phyloP scores from a whole-genome alignment of 2,329 filamentous ascomycete species.

The Colletotrichum gigasporum region DNA sequence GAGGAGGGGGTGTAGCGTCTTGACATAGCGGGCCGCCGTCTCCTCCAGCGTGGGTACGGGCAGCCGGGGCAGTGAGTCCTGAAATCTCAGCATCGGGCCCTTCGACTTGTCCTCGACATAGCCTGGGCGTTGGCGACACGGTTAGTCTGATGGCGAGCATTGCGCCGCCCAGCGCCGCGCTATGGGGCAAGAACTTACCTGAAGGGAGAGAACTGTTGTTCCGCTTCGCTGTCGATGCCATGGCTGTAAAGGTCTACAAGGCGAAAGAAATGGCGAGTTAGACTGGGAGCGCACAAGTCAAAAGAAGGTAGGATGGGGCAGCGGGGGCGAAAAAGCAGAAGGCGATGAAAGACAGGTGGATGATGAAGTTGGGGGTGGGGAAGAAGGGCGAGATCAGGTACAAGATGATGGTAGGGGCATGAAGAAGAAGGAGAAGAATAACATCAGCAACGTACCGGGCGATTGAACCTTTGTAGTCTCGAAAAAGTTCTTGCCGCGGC shows the following conservation, averaged over 20 bases:
- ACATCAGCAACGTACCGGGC: conserved; percentile 7
- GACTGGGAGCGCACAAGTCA: too few relatives aligned
- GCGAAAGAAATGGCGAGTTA: conserved; percentile 1
- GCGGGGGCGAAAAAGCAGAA: not conserved
- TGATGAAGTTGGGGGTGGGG: conserved; percentile 3
- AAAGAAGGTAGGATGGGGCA: not conserved
- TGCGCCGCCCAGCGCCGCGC: not conserved
- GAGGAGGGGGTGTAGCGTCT: conserved; percentile 80
- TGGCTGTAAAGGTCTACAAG: conserved; percentile 44
- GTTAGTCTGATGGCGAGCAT: not conserved
- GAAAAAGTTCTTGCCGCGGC: conserved; percentile 23
- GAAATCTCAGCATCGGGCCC: conserved; percentile 83
- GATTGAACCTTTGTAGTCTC: conserved; percentile 12
- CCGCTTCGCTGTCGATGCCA: conserved; percentile 63
- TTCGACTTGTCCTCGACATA: conserved; percentile 84
- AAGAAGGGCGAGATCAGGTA: not conserved
- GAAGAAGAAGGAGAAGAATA: not conserved
- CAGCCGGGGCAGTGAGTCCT: conserved; percentile 83
- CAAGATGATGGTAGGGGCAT: not conserved
- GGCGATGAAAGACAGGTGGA: not conserved
- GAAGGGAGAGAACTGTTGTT: conserved; percentile 67
- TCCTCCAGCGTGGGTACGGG: conserved; percentile 86
- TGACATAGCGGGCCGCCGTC: conserved; percentile 82
- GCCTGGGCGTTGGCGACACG: conserved; percentile 53
- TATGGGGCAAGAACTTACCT: conserved; percentile 47